Base-by-base conservation (phyloP, 2,329 filamentous ascomycete species). In the Phaeosphaeria sp. region DNA sequence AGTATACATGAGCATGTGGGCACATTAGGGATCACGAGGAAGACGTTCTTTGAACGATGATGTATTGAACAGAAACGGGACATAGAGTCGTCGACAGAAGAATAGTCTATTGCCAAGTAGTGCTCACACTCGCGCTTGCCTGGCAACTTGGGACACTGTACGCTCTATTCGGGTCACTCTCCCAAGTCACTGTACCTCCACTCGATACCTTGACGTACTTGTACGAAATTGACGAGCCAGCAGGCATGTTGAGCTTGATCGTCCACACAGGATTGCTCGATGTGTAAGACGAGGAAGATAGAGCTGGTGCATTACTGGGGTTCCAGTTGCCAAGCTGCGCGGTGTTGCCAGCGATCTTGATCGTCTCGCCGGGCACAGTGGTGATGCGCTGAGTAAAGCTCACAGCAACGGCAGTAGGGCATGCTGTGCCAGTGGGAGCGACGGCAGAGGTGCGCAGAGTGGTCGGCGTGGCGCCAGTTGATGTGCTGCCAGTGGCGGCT, bases 321-420 rank as follows among this genome's bases (percentile, higher is more conserved):
- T 78, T 69, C 81, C 82, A 84, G 22, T 59, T 68, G 0, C 81
- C 82, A 0, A 84, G 72, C 49, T 81, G 79, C 1, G 74, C 59
- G 1, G 74, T 76, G 64, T 77, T 79, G 36, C 83, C 83, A 0
- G 77, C 65, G 3, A 84, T 69, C 49, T 78, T 80, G 39, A 85
- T 67, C 27, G 81, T 82, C 56, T 85, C 82, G 20, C 83, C 83
- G 46, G 71, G 80, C 45, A 78, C 79, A 1, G 82, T 85, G 1
- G 71, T 71, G 5, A 81, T 79, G 51, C 80, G 79, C 15, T 83
- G 75, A 25, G 77, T 73, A 68, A 85, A 84, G 5, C 74, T 72
- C 1, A 84, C 78, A 0, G 72, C 61, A 6, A 77, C 71, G 1
- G 69, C 36, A 1, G 68, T 64, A 1, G 73, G 70, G 30, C 71